A percentile compares a stretch with the other conserved stretches of the same genome.
Evolutionary conservation across 805 yeast genomes (phyloP).

Genomic region (Wickerhamomyces ciferrii): DNA sequence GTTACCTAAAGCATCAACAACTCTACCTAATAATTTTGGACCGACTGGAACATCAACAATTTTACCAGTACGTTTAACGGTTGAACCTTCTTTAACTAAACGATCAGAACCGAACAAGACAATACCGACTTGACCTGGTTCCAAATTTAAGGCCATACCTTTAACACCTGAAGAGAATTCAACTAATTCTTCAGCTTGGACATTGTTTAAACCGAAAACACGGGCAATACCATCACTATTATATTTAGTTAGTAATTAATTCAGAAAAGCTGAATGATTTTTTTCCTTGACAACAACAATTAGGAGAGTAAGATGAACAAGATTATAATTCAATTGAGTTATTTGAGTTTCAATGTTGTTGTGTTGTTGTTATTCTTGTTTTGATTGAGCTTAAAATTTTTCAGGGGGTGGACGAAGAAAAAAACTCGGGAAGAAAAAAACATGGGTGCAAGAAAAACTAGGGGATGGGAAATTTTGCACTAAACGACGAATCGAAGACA

Average conservation of each 20-base stretch:
- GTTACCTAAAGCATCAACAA: conserved; percentile 98
- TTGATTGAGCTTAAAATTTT: conserved; percentile 1
- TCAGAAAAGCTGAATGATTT: background rate
- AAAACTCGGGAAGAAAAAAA: background rate
- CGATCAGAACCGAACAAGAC: conserved; percentile 99
- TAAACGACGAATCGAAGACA: background rate
- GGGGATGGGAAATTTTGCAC: background rate
- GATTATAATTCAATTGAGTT: background rate
- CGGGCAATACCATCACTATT: conserved; percentile 99
- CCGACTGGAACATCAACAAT: conserved; percentile 99
- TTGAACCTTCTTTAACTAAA: conserved; percentile 98
- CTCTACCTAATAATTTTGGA: conserved; percentile 97
- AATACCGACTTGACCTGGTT: conserved; percentile 99
- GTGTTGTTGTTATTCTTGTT: background rate
- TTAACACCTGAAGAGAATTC: conserved; percentile 99
- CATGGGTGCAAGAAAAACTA: background rate
- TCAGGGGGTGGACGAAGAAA: conserved; percentile 8
- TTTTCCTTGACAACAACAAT: background rate
- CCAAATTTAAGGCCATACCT: conserved; percentile 99
- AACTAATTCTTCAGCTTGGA: conserved; percentile 99
- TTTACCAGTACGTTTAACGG: conserved; percentile 99
- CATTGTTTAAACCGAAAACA: conserved; percentile 98
- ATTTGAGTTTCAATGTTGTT: background rate
- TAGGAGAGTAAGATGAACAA: background rate
- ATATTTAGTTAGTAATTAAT: conserved; percentile 33